These are phyloP conservation scores for Penicillium simplicissimum DNA, from an alignment of 495 filamentous ascomycete genomes.

Conservation along the genomic window DNA sequence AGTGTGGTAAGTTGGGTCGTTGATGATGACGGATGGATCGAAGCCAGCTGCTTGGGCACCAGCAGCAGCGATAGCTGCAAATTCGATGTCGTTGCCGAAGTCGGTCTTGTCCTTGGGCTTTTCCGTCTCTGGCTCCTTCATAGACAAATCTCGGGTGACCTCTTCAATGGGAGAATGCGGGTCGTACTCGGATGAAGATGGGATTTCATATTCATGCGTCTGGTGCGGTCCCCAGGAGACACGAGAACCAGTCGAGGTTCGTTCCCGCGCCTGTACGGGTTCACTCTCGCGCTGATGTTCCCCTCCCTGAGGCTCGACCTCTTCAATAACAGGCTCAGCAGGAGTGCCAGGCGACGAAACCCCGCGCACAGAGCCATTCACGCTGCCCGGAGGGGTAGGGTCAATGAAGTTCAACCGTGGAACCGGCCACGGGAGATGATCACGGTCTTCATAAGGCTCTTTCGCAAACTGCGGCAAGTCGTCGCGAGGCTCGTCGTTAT, in stretches of 20 bases:
- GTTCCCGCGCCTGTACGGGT: constrained; percentile 18
- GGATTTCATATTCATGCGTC: constrained; percentile 60
- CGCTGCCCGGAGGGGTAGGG: constrained; percentile 52
- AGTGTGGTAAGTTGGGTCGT: constrained; percentile 61
- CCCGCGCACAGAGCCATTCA: constrained; percentile 42
- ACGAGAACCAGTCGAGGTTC: constrained; percentile 46
- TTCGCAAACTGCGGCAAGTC: constrained; percentile 20
- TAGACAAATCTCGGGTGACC: constrained; percentile 19
- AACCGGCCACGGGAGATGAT: constrained; percentile 50
- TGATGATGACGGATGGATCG: constrained; percentile 67
- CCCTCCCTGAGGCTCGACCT: constrained; percentile 19
- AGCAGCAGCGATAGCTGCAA: constrained; percentile 70
- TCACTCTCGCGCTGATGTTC: background rate
- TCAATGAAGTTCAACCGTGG: constrained; percentile 49
- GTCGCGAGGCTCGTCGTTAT: constrained; percentile 11
- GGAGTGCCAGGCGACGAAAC: constrained; percentile 26
- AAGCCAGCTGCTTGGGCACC: constrained; percentile 68
- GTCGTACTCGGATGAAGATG: constrained; percentile 51
- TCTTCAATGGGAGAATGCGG: constrained; percentile 29
- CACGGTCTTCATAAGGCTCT: constrained; percentile 33
- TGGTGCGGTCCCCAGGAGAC: constrained; percentile 63
- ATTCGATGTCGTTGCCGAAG: constrained; percentile 60
- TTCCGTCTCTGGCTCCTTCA: constrained; percentile 10
- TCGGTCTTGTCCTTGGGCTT: constrained; percentile 21
- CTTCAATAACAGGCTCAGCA: background rate